Conservation (phyloP, 192 early-diverging fungal species). For the Lunasporangiospora selenospora region DNA sequence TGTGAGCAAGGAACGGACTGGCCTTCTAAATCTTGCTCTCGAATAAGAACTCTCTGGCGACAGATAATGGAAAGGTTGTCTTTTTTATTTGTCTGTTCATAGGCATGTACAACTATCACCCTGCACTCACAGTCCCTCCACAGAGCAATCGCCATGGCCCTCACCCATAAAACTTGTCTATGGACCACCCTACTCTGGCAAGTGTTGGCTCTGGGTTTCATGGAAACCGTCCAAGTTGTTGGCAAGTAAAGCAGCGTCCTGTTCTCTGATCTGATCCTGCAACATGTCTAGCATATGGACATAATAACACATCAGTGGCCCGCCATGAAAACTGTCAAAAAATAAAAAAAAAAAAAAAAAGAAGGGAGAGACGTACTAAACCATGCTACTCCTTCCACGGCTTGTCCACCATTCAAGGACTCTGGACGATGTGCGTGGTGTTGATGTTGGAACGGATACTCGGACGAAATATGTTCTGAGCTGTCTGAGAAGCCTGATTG, state of each 20-base stretch:
- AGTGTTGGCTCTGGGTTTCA: slow-evolving; percentile 12
- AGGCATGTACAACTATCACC: too few relatives aligned
- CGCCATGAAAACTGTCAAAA: background rate
- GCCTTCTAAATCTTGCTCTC: too few relatives aligned
- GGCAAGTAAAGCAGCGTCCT: slow-evolving; percentile 6
- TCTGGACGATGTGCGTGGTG: too few relatives aligned
- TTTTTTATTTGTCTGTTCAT: too few relatives aligned
- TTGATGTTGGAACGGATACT: too few relatives aligned
- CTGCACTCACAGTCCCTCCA: too few relatives aligned
- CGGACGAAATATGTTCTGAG: slow-evolving; percentile 11
- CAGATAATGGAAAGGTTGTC: too few relatives aligned
- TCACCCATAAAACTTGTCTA: too few relatives aligned
- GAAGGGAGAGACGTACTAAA: slow-evolving; percentile 12
- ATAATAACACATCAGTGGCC: background rate
- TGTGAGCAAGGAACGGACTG: too few relatives aligned
- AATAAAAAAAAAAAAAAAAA: background rate
- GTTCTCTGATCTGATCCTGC: slow-evolving; percentile 33
- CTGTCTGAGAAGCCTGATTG: slow-evolving; percentile 19
- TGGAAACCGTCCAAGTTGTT: slow-evolving; percentile 16
- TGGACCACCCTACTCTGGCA: too few relatives aligned
- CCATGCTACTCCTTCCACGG: slow-evolving; percentile 28
- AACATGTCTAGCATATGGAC: slow-evolving; percentile 10
- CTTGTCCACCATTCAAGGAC: slow-evolving; percentile 6
- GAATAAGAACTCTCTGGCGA: too few relatives aligned
- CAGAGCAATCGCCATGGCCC: too few relatives aligned